phyloP scores from a whole-genome alignment of 495 filamentous ascomycete genomes.

The Penicillium chermesinum region DNA sequence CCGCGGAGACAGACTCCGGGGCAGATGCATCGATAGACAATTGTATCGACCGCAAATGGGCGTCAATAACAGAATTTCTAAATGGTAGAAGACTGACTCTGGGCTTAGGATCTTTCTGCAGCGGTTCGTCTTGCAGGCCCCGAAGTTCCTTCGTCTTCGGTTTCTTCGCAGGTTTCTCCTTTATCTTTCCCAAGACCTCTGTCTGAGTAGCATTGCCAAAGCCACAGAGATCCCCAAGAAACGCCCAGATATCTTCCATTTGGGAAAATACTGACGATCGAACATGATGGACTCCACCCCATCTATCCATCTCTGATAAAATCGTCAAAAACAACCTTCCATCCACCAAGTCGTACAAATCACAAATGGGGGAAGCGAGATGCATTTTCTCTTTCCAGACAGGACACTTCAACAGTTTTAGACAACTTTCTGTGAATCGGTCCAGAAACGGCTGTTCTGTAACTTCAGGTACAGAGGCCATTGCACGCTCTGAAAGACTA shows the following conservation, averaged over 20 bases:
- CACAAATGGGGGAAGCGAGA: conserved; percentile 25
- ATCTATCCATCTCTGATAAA: neutral
- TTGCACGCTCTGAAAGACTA: too few species aligned
- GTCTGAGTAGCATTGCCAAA: too few species aligned
- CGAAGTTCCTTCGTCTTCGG: too few species aligned
- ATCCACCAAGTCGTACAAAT: conserved; percentile 61
- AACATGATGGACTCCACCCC: neutral
- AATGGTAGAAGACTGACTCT: conserved; percentile 12
- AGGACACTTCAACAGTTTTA: neutral
- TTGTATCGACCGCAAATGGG: conserved; percentile 50
- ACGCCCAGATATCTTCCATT: neutral
- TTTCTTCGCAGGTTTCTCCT: too few species aligned
- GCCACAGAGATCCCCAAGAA: neutral
- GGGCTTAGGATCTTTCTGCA: too few species aligned
- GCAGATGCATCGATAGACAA: conserved; percentile 30
- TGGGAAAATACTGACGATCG: neutral
- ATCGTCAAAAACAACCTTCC: conserved; percentile 50
- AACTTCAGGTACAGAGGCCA: too few species aligned
- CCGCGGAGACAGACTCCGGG: neutral
- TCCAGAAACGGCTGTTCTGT: neutral
- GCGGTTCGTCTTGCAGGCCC: too few species aligned
- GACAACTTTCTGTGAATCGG: too few species aligned
- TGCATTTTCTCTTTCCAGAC: conserved; percentile 3
- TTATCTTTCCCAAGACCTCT: neutral
- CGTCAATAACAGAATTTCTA: conserved; percentile 40